These are phyloP conservation scores for Backusella mclennaniae DNA, from an alignment of 192 early-diverging fungal species.

Conservation along the genomic window DNA sequence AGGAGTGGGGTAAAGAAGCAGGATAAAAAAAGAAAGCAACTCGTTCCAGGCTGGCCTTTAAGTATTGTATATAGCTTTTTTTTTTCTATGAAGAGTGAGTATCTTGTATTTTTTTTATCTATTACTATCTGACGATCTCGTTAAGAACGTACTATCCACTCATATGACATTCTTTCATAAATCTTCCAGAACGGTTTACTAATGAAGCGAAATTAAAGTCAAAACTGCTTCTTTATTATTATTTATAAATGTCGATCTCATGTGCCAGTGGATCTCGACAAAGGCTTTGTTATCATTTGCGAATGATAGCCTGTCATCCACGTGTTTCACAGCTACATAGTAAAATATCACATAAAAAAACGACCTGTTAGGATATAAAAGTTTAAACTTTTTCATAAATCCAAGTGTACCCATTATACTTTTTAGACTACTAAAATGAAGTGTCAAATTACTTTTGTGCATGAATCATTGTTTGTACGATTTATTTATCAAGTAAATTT, in stretches of 20 bases:
- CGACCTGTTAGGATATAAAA: background rate
- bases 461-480: background rate
- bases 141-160: background rate
- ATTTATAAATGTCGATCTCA: conserved; percentile 1
- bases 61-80: background rate
- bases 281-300: background rate
- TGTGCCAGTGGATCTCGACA: background rate
- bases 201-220: background rate
- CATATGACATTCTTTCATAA: background rate
- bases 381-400: background rate
- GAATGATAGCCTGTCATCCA: background rate
- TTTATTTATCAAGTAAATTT: background rate
- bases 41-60: background rate
- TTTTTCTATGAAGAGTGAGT: background rate
- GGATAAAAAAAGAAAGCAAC: background rate
- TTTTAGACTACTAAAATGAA: background rate
- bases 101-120: background rate
- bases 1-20: background rate
- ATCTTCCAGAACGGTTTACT: background rate
- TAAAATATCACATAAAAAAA: background rate
- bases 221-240: background rate
- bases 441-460: background rate
- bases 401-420: background rate
- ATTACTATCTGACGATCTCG: background rate
- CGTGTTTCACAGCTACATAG: background rate